Percentiles rank a stretch among this genome's conserved stretches.
Evolutionary conservation across 1,284 basidiomycete genomes (phyloP).

Genomic region (Tylopilus sp.): DNA sequence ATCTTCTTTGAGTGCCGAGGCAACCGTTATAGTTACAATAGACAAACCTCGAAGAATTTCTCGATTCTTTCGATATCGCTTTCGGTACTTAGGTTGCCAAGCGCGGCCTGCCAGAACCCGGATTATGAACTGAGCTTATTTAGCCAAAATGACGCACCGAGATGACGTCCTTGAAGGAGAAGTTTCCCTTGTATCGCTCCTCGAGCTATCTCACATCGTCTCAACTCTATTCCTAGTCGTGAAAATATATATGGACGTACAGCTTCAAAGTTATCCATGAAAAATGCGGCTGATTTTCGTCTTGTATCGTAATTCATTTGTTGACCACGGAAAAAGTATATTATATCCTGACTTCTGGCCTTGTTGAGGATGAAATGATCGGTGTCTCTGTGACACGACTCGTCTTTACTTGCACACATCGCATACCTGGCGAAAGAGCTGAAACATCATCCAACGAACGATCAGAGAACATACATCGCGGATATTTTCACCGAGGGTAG

Average conservation of each 20-base stretch:
- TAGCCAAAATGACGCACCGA: constrained; percentile 36
- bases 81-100: constrained; percentile 59
- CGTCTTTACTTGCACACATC: constrained; percentile 37
- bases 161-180: constrained; percentile 49
- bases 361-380: constrained; percentile 46
- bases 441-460: neutral
- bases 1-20: constrained; percentile 8
- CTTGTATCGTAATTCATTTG: constrained; percentile 37
- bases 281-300: constrained; percentile 38
- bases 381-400: constrained; percentile 42
- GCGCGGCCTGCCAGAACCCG: constrained; percentile 42
- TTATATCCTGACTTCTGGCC: constrained; percentile 50
- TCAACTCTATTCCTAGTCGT: constrained; percentile 16
- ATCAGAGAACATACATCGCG: constrained; percentile 53
- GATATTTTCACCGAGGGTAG: constrained; percentile 62
- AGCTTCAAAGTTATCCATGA: constrained; percentile 56
- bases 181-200: constrained; percentile 69
- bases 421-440: constrained; percentile 20
- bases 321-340: constrained; percentile 40
- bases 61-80: constrained; percentile 65
- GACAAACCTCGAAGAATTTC: constrained; percentile 60
- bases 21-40: neutral
- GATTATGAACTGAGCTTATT: neutral
- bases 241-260: constrained; percentile 39
- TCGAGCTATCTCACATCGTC: constrained; percentile 45